Conservation (phyloP, 768 basidiomycete genomes). For the Mycena olivaceomarginata region DNA sequence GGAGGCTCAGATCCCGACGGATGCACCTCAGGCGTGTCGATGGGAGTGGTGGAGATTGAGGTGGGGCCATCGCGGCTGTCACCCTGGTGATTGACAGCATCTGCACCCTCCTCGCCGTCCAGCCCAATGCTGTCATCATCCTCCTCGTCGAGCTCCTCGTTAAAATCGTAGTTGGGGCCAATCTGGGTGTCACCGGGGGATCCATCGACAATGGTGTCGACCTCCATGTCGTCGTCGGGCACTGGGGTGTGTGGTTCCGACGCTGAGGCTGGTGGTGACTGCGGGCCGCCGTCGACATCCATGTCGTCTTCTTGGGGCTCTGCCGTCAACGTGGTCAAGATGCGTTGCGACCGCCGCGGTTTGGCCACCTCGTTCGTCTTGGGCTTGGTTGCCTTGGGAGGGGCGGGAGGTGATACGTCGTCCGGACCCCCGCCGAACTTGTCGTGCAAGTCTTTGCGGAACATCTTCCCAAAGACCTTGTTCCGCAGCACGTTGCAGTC, state of each 20-base stretch:
- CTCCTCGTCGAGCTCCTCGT: background rate
- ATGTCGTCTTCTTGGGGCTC: background rate
- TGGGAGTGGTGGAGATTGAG: no score
- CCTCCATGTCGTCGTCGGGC: background rate
- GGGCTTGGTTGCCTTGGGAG: background rate
- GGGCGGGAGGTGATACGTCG: background rate
- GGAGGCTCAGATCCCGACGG: background rate
- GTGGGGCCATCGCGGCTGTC: background rate
- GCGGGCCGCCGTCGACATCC: background rate
- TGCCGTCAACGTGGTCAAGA: no score
- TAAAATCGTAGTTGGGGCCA: background rate
- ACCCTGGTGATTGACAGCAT: background rate
- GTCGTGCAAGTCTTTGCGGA: background rate
- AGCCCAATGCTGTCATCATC: background rate
- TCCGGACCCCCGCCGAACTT: background rate
- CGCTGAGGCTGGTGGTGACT: background rate
- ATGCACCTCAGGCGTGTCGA: background rate
- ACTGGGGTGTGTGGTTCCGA: background rate
- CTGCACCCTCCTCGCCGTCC: background rate
- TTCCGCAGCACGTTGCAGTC: background rate
- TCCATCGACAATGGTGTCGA: background rate
- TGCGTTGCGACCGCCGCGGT: no score
- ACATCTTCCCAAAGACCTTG: background rate
- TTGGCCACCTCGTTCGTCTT: no score
- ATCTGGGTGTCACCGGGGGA: background rate